Percentiles rank a stretch among this genome's conserved stretches.
Conservation (phyloP, 2,329 filamentous ascomycete species). For the Aspergillus ochraceus region DNA sequence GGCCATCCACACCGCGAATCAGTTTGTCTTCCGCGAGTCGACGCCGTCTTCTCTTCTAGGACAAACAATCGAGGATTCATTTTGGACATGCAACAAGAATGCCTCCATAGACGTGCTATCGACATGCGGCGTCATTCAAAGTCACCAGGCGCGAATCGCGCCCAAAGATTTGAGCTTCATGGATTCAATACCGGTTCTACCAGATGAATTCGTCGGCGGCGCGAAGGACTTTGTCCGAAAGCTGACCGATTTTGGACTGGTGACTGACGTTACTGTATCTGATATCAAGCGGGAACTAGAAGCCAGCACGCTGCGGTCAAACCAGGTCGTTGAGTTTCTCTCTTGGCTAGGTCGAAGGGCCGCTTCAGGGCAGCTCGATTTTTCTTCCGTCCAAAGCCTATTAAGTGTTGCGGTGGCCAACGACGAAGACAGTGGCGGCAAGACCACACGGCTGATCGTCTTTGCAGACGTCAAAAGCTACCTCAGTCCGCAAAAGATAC, state of each 20-base stretch:
- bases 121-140: constrained; percentile 82
- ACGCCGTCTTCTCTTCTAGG: constrained; percentile 84
- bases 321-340: constrained; percentile 79
- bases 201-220: constrained; percentile 69
- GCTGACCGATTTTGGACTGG: constrained; percentile 77
- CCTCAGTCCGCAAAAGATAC: constrained; percentile 74
- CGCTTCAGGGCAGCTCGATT: constrained; percentile 69
- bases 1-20: constrained; percentile 78
- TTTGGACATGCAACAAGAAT: constrained; percentile 87
- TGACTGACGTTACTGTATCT: constrained; percentile 81
- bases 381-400: constrained; percentile 64
- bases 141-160: constrained; percentile 75
- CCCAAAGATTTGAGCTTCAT: constrained; percentile 74
- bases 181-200: constrained; percentile 82
- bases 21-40: constrained; percentile 85
- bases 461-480: constrained; percentile 75
- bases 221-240: constrained; percentile 74
- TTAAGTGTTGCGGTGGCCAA: constrained; percentile 68
- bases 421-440: constrained; percentile 57
- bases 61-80: constrained; percentile 86
- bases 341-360: constrained; percentile 78
- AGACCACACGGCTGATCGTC: constrained; percentile 70
- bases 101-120: constrained; percentile 86
- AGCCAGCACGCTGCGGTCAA: constrained; percentile 73
- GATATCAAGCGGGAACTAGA: constrained; percentile 85